These are phyloP conservation scores for Aureobasidium subglaciale DNA, from an alignment of 2,329 filamentous ascomycete species.

Conservation along the genomic window DNA sequence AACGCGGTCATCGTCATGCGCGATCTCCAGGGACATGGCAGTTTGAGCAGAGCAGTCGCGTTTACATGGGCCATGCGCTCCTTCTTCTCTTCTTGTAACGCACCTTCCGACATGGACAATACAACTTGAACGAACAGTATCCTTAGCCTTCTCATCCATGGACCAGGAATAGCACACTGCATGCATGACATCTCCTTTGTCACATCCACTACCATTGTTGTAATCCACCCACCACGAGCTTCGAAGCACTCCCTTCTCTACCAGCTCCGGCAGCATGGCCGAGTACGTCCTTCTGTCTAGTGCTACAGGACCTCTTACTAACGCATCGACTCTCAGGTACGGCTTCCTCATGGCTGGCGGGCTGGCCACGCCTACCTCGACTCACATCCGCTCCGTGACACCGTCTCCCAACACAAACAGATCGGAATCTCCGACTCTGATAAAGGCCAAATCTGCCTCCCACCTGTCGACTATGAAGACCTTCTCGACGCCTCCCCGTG, in stretches of 20 bases:
- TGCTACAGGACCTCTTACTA: not conserved
- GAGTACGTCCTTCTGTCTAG: not conserved
- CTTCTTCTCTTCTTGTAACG: not conserved
- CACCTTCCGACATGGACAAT: not conserved
- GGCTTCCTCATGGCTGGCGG: conserved; percentile 12
- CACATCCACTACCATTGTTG: conserved; percentile 4
- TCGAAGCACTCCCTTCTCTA: not conserved
- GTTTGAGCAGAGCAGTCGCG: not conserved
- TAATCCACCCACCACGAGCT: not conserved
- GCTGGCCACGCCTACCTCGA: conserved; percentile 12
- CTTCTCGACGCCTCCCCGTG: conserved; percentile 1
- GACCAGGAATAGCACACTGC: not conserved
- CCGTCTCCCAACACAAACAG: conserved; percentile 1
- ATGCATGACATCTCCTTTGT: conserved; percentile 11
- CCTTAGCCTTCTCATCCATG: conserved; percentile 1
- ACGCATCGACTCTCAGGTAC: not conserved
- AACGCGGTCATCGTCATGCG: conserved; percentile 5
- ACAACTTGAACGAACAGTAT: not conserved
- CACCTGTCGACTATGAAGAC: conserved; percentile 9
- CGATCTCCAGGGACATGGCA: conserved; percentile 3
- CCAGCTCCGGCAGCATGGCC: not conserved
- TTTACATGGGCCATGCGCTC: not conserved
- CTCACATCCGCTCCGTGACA: not conserved
- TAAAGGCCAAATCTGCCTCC: conserved; percentile 12
- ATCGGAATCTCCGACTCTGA: not conserved